Base-by-base conservation (phyloP, 2,329 filamentous ascomycete species). In the Fusarium pininemorale region DNA sequence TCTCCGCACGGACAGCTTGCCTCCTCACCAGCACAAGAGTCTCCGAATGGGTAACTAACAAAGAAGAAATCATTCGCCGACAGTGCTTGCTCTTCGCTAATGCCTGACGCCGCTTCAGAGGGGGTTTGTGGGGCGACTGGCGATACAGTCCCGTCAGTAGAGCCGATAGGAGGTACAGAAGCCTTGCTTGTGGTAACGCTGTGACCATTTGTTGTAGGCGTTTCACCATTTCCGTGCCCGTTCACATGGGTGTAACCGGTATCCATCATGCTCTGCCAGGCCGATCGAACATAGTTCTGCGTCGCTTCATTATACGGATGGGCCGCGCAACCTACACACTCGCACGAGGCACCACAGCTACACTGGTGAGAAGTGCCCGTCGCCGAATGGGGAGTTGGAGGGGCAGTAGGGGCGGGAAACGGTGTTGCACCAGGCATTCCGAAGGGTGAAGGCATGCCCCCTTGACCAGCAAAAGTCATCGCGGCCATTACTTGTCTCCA, bases 221-320 rank as follows among this genome's bases (percentile, higher is more conserved):
- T 65, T 32, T 79, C 78, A 16, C 66, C 67, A 15, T 65, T 75
- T 59, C 69, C 71, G 56, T 78, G 75, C 13, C 78, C 77, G 22
- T 80, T 80, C 4, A 67, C 70, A 13, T 75, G 74, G 38, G 73
- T 77, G 24, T 75, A 74, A 37, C 73, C 66, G 26, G 74, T 72
- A 35, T 83, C 82, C 69, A 77, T 75, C 82, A 85, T 85, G 59
- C 76, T 82, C 53, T 82, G 81, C 80, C 82, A 85, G 3, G 86
- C 86, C 12, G 86, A 87, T 58, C 86, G 83, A 7, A 91, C 84
- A 66, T 85, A 86, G 56, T 83, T 85, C 69, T 85, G 87, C 57
- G 89, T 93, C 28, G 90, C 88, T 13, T 89, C 85, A 74, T 93
- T 93, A 77, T 90, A 92, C 18, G 91, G 90, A 79, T 93, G 91